Evolutionary conservation across 176 grass and related monocot species (phyloP).

Genomic region (Musa schizocarpa): DNA sequence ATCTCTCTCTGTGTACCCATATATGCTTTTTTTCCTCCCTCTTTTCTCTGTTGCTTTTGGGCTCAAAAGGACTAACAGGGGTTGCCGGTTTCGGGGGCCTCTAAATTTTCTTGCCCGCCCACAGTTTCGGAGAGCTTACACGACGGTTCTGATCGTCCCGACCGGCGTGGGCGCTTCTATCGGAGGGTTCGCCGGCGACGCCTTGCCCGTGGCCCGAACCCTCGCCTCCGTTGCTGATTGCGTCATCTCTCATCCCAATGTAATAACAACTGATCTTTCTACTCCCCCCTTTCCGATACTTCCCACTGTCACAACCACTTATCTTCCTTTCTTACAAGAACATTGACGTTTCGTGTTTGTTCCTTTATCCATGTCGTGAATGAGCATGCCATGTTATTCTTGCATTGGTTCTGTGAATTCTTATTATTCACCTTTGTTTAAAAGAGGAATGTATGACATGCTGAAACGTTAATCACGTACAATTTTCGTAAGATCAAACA

Average conservation of each 20-base stretch:
- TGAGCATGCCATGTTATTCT: no score
- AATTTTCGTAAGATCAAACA: no score
- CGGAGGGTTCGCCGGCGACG: conserved; percentile 83
- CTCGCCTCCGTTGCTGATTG: conserved; percentile 55
- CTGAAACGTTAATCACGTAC: no score
- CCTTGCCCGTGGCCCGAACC: conserved; percentile 65
- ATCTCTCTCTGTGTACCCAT: background rate
- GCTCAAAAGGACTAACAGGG: background rate
- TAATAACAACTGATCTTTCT: conserved; percentile 5
- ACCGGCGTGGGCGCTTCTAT: conserved; percentile 69
- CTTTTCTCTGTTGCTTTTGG: background rate
- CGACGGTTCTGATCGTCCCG: conserved; percentile 76
- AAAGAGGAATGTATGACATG: no score
- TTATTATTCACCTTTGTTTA: no score
- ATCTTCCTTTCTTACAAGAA: background rate
- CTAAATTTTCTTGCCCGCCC: background rate
- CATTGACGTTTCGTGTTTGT: no score
- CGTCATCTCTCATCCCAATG: conserved; percentile 93
- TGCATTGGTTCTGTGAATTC: no score
- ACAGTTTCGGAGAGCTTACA: conserved; percentile 63
- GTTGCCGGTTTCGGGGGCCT: background rate
- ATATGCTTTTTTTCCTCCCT: background rate
- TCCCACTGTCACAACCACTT: background rate
- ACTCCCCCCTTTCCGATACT: background rate
- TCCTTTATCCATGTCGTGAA: no score